phyloP scores from a whole-genome alignment of 441 rosid species.

The Mallotus repandus region DNA sequence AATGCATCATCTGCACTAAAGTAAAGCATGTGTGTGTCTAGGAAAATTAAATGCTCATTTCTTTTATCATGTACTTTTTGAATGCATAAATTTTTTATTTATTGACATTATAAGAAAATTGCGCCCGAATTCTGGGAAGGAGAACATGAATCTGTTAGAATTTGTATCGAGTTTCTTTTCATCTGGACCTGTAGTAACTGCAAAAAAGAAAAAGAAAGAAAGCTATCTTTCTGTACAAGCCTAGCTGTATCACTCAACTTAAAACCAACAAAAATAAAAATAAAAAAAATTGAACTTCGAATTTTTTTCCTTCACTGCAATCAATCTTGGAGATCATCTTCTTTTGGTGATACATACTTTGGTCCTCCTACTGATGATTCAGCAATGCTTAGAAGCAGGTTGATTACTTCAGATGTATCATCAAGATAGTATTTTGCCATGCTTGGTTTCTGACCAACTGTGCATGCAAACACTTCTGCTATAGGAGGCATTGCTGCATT shows the following conservation, averaged over 20 bases:
- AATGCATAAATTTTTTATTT: too few relatives aligned
- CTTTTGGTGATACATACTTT: constrained; percentile 13
- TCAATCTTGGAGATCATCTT: constrained; percentile 1
- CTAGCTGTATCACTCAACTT: neutral
- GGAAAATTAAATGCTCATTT: too few relatives aligned
- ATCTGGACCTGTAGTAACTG: neutral
- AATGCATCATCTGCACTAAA: too few relatives aligned
- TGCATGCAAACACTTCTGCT: constrained; percentile 68
- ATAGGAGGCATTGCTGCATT: constrained; percentile 38
- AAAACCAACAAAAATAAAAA: neutral
- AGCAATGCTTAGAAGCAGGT: constrained; percentile 57
- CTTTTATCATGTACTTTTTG: too few relatives aligned
- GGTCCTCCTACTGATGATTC: constrained; percentile 30
- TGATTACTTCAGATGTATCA: constrained; percentile 56
- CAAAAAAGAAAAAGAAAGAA: neutral
- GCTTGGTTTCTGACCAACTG: constrained; percentile 85
- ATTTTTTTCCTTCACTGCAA: neutral
- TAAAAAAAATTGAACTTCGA: too few relatives aligned
- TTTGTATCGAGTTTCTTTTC: neutral
- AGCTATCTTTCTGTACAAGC: constrained; percentile 8
- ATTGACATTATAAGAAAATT: neutral
- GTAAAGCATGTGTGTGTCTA: too few relatives aligned
- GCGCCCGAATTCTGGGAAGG: neutral
- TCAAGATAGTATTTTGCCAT: constrained; percentile 83
- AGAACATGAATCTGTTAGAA: constrained; percentile 9